Percentiles rank a stretch among this genome's conserved stretches.
phyloP scores from a whole-genome alignment of 129 eudicot species.

The Centella asiatica region DNA sequence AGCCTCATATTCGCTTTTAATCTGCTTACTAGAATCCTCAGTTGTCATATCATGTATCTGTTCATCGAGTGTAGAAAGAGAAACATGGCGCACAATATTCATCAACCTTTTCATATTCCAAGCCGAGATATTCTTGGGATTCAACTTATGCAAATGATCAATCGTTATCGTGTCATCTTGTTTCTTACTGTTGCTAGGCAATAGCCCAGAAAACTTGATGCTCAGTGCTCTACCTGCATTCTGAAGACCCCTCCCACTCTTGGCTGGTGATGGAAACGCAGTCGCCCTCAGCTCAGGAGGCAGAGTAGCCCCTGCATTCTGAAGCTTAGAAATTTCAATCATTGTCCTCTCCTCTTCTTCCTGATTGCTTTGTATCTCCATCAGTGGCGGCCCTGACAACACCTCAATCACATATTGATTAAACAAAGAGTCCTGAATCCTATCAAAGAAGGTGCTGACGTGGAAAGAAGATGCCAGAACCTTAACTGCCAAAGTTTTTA shows the following conservation, averaged over 20 bases:
- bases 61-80: conserved; percentile 70
- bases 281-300: conserved; percentile 53
- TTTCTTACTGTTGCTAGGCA: conserved; percentile 13
- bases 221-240: conserved; percentile 24
- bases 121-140: conserved; percentile 76
- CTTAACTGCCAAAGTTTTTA: conserved; percentile 73
- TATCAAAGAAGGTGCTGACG: conserved; percentile 79
- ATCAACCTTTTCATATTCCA: conserved; percentile 95
- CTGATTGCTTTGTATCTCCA: conserved; percentile 30
- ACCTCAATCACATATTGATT: conserved; percentile 79
- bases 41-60: conserved; percentile 32
- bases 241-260: conserved; percentile 35
- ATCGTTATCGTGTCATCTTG: conserved; percentile 51
- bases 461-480: conserved; percentile 86
- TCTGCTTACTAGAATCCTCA: conserved; percentile 50
- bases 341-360: conserved; percentile 65
- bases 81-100: conserved; percentile 55
- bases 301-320: conserved; percentile 66
- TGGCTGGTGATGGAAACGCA: conserved; percentile 22
- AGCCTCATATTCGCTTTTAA: conserved; percentile 73
- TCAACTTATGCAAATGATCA: conserved; percentile 61
- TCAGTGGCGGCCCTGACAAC: conserved; percentile 65
- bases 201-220: conserved; percentile 26
- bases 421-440: conserved; percentile 77
- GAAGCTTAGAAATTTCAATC: conserved; percentile 59